These are phyloP conservation scores for Coemansia sp. DNA, from an alignment of 192 early-diverging fungal species.

Conservation along the genomic window DNA sequence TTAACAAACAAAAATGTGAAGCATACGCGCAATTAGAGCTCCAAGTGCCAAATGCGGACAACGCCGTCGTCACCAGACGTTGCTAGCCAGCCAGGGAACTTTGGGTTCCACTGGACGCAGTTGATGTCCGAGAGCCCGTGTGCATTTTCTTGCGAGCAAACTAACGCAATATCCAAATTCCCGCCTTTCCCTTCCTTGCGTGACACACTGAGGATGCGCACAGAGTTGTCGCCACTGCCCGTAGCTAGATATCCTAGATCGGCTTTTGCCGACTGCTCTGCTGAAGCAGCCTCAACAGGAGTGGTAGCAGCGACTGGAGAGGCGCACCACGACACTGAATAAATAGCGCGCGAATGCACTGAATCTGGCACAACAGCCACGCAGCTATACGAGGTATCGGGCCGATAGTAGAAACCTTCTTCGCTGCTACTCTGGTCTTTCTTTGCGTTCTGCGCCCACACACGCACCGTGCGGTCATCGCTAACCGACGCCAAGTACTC, in stretches of 20 bases:
- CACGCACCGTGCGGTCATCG: slow-evolving; percentile 79
- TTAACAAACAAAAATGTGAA: too few species aligned
- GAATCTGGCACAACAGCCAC: slow-evolving; percentile 61
- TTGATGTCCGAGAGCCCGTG: slow-evolving; percentile 91
- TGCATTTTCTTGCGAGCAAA: slow-evolving; percentile 56
- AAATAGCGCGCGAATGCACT: slow-evolving; percentile 82
- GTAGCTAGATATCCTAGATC: slow-evolving; percentile 72
- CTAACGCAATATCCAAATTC: slow-evolving; percentile 19
- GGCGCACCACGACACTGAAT: slow-evolving; percentile 81
- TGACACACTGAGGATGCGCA: slow-evolving; percentile 60
- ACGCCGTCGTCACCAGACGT: slow-evolving; percentile 89
- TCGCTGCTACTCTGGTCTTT: slow-evolving; percentile 37
- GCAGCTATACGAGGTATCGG: slow-evolving; percentile 67
- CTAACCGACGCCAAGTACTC: slow-evolving; percentile 71
- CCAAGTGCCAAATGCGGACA: slow-evolving; percentile 75
- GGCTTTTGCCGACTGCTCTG: not conserved
- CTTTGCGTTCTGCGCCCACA: slow-evolving; percentile 64
- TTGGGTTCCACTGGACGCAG: slow-evolving; percentile 81
- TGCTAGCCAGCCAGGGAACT: slow-evolving; percentile 66
- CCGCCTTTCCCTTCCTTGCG: not conserved
- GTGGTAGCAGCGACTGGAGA: not conserved
- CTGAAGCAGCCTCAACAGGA: too few species aligned
- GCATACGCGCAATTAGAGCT: too few species aligned
- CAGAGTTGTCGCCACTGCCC: slow-evolving; percentile 75
- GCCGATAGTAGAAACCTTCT: slow-evolving; percentile 52